phyloP scores from a whole-genome alignment of 2,329 filamentous ascomycete species.

The Epichloe sibirici region DNA sequence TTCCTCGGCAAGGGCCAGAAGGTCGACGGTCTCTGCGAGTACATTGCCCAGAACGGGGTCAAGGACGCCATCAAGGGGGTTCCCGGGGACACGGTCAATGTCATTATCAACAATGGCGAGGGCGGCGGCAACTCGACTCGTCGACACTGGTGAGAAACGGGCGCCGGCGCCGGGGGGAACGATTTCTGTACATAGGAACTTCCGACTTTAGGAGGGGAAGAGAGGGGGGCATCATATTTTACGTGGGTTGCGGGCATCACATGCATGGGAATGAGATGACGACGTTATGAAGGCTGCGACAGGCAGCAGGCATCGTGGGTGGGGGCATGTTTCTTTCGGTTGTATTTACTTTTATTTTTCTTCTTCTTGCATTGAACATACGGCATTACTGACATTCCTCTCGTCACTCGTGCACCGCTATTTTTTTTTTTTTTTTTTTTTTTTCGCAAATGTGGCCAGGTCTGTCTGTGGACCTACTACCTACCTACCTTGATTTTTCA shows the following conservation, averaged over 20 bases:
- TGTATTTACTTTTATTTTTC: background rate
- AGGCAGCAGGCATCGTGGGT: too few relatives aligned
- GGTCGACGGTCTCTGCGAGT: conserved; percentile 33
- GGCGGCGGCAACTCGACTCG: background rate
- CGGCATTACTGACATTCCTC: too few relatives aligned
- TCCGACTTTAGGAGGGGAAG: too few relatives aligned
- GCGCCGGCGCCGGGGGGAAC: too few relatives aligned
- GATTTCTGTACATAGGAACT: background rate
- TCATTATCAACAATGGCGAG: conserved; percentile 42
- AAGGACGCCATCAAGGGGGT: conserved; percentile 28
- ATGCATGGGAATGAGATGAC: background rate
- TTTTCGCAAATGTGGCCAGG: too few relatives aligned
- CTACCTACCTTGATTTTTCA: too few relatives aligned
- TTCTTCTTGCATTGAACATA: background rate
- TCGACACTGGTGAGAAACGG: background rate
- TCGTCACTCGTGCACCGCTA: too few relatives aligned
- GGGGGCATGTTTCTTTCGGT: background rate
- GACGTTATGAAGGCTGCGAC: background rate
- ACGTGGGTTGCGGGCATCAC: background rate
- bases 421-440: too few relatives aligned
- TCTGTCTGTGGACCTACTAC: too few relatives aligned
- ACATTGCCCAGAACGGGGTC: conserved; percentile 31
- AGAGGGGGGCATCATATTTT: background rate
- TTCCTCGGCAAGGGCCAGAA: conserved; percentile 29
- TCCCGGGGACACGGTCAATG: conserved; percentile 34